Percentiles rank a stretch among this genome's conserved stretches.
phyloP scores from a whole-genome alignment of 2,329 filamentous ascomycete species.

The Spiromastix sp. region DNA sequence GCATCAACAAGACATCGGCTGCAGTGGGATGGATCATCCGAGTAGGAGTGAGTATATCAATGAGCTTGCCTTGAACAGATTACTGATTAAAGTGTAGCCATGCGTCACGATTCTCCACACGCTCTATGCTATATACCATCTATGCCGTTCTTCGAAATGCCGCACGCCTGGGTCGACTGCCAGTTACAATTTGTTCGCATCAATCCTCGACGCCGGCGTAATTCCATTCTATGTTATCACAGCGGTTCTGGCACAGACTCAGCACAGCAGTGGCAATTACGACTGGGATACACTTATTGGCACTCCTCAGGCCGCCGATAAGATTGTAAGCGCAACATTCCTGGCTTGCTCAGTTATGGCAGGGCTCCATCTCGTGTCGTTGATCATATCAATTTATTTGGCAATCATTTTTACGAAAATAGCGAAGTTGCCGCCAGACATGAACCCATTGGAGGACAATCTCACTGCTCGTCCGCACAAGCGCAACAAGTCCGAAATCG shows the following conservation, averaged over 20 bases:
- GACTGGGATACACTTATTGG: conserved; percentile 61
- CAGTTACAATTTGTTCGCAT: conserved; percentile 80
- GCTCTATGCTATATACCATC: conserved; percentile 71
- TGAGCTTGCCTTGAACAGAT: not conserved
- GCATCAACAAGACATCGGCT: conserved; percentile 57
- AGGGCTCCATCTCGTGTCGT: conserved; percentile 59
- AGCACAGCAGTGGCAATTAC: conserved; percentile 35
- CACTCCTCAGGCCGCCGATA: conserved; percentile 43
- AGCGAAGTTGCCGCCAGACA: conserved; percentile 71
- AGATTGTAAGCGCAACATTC: conserved; percentile 58
- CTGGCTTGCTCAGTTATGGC: conserved; percentile 54
- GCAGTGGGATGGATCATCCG: conserved; percentile 65
- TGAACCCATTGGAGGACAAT: conserved; percentile 86
- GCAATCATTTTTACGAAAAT: conserved; percentile 74
- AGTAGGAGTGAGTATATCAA: conserved; percentile 52
- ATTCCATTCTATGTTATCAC: conserved; percentile 55
- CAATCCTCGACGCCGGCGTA: conserved; percentile 58
- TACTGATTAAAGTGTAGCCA: conserved; percentile 42
- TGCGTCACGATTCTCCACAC: conserved; percentile 63
- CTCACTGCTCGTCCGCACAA: conserved; percentile 67
- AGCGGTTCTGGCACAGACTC: conserved; percentile 42
- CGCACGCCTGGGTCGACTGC: conserved; percentile 71
- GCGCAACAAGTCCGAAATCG: conserved; percentile 55
- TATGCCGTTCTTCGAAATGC: conserved; percentile 57
- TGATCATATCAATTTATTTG: conserved; percentile 64